Evolutionary conservation across 164 flowering plant genomes (phyloP).

Genomic region (Kalanchoe fedtschenkoi): DNA sequence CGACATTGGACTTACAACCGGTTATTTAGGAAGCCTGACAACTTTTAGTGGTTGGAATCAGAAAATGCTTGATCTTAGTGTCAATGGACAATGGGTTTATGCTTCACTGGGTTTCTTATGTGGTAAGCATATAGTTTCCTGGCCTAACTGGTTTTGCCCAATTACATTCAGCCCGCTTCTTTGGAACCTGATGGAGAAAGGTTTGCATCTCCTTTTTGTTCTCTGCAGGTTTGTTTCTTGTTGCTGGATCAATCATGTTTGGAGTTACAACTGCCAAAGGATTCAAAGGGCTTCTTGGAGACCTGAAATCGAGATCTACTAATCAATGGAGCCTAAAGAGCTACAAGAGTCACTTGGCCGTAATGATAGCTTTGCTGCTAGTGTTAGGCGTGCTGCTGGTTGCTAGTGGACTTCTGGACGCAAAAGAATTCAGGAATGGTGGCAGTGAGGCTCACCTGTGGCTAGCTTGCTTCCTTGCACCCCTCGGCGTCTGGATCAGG

Average conservation of each 20-base stretch:
- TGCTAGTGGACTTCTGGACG: constrained; percentile 32
- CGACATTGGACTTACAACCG: constrained; percentile 79
- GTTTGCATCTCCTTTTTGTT: background rate
- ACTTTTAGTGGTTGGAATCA: constrained; percentile 99
- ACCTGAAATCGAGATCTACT: constrained; percentile 8
- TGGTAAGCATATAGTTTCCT: constrained; percentile 27
- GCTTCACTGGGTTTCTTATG: constrained; percentile 43
- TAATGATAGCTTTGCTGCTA: constrained; percentile 24
- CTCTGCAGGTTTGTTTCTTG: constrained; percentile 59
- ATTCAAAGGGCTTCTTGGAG: constrained; percentile 34
- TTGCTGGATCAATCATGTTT: constrained; percentile 39
- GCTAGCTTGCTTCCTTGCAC: constrained; percentile 79
- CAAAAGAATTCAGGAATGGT: constrained; percentile 24
- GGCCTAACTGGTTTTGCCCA: too few species aligned
- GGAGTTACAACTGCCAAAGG: constrained; percentile 77
- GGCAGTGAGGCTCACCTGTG: constrained; percentile 47
- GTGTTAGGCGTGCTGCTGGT: constrained; percentile 39
- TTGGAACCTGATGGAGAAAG: too few species aligned
- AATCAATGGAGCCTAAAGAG: constrained; percentile 25
- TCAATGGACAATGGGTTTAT: constrained; percentile 52
- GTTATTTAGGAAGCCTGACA: constrained; percentile 92
- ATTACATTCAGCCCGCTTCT: too few species aligned
- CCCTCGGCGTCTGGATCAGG: constrained; percentile 84
- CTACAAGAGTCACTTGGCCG: constrained; percentile 24
- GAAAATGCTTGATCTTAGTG: constrained; percentile 80